A percentile compares a stretch with the other conserved stretches of the same genome.
phyloP scores from a whole-genome alignment of 2,329 filamentous ascomycete genomes.

The Aspergillus oerlinghausenensis region DNA sequence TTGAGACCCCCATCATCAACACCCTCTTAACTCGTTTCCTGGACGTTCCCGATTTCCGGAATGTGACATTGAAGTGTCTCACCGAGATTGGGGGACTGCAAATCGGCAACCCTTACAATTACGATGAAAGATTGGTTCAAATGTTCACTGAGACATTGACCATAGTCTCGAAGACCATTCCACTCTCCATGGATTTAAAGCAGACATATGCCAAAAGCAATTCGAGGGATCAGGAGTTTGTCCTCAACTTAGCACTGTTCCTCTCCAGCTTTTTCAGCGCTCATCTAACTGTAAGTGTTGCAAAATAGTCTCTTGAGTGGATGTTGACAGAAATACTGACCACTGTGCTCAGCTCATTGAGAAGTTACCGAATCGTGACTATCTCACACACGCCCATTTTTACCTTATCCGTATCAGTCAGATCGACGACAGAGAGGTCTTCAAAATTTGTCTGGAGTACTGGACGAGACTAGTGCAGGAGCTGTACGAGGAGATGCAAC shows the following conservation, averaged over 20 bases:
- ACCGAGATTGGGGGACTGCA: conserved; percentile 95
- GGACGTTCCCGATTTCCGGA: conserved; percentile 90
- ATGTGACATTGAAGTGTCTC: conserved; percentile 91
- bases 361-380: conserved; percentile 91
- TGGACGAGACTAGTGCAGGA: conserved; percentile 98
- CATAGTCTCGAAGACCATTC: conserved; percentile 89
- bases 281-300: conserved; percentile 67
- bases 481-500: conserved; percentile 98
- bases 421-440: conserved; percentile 97
- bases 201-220: conserved; percentile 88
- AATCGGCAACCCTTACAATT: conserved; percentile 69
- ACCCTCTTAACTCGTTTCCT: conserved; percentile 89
- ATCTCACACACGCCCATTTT: conserved; percentile 91
- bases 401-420: conserved; percentile 98
- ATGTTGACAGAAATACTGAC: conserved; percentile 9
- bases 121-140: conserved; percentile 91
- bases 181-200: conserved; percentile 83
- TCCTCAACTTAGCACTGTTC: conserved; percentile 93
- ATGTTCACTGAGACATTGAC: conserved; percentile 98
- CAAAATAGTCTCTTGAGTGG: not conserved
- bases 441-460: conserved; percentile 99
- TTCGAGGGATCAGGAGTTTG: conserved; percentile 91
- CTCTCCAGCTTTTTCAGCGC: conserved; percentile 95
- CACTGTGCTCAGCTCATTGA: conserved; percentile 67
- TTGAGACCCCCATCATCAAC: conserved; percentile 94